A percentile compares a stretch with the other conserved stretches of the same genome.
Evolutionary conservation across 257 asterid genomes (phyloP).

Genomic region (Solanum bulbocastanum): DNA sequence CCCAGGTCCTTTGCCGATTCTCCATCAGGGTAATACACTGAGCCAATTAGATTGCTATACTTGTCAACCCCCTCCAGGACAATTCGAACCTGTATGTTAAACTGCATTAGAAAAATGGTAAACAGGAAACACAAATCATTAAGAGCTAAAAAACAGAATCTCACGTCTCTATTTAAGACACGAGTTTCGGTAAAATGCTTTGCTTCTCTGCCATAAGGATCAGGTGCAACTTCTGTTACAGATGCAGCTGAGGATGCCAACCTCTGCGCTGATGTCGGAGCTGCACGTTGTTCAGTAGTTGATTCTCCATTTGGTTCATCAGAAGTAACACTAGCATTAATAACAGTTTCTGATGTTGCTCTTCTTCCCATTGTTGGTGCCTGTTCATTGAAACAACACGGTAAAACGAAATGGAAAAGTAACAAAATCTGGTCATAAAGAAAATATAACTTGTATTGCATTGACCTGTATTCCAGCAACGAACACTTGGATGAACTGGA

Average conservation of each 20-base stretch:
- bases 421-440: not conserved
- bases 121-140: not conserved
- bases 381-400: constrained; percentile 24
- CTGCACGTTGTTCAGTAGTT: constrained; percentile 42
- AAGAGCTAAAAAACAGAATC: constrained; percentile 4
- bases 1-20: constrained; percentile 87
- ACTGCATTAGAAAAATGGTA: not conserved
- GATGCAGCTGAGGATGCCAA: constrained; percentile 60
- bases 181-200: constrained; percentile 93
- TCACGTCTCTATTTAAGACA: constrained; percentile 85
- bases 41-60: constrained; percentile 76
- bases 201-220: constrained; percentile 91
- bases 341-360: constrained; percentile 40
- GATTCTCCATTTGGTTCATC: constrained; percentile 68
- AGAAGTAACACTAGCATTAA: constrained; percentile 31
- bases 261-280: constrained; percentile 86
- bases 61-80: constrained; percentile 96
- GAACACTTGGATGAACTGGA: constrained; percentile 80
- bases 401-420: not conserved
- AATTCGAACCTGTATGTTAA: constrained; percentile 65
- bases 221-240: constrained; percentile 61
- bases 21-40: constrained; percentile 85
- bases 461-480: constrained; percentile 90
- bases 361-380: constrained; percentile 91
- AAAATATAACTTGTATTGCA: not conserved